phyloP scores from a whole-genome alignment of 345 rosid species.

The Mangifera indica region DNA sequence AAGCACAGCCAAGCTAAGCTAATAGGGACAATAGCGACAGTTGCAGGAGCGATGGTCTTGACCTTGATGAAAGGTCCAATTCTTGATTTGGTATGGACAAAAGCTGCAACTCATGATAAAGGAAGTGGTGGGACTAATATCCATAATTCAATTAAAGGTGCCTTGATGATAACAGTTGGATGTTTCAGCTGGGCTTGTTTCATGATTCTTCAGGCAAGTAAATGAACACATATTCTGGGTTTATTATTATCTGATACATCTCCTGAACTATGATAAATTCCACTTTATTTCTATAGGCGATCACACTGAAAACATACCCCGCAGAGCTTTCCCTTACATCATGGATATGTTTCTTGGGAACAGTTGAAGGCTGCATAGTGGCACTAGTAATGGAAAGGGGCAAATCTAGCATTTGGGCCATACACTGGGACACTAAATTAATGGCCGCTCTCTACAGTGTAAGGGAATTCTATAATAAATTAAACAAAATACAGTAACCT shows the following conservation, averaged over 20 bases:
- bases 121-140: conserved; percentile 40
- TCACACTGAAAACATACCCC: conserved; percentile 62
- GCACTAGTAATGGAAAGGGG: conserved; percentile 78
- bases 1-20: conserved; percentile 62
- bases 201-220: conserved; percentile 65
- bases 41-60: conserved; percentile 92
- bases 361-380: conserved; percentile 49
- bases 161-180: conserved; percentile 57
- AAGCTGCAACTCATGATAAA: conserved; percentile 33
- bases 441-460: conserved; percentile 69
- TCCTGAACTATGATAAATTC: background rate
- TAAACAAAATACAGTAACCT: background rate
- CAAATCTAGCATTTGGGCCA: conserved; percentile 51
- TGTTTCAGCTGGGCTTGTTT: conserved; percentile 77
- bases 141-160: conserved; percentile 58
- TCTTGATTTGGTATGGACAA: conserved; percentile 53
- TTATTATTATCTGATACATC: background rate
- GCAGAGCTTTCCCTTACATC: conserved; percentile 80
- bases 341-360: conserved; percentile 80
- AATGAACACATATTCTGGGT: background rate
- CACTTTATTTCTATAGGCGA: conserved; percentile 36
- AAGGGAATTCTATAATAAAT: conserved; percentile 23
- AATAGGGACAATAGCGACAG: conserved; percentile 73
- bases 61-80: conserved; percentile 69
- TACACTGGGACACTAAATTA: conserved; percentile 73